Base-by-base conservation (phyloP, 2,329 filamentous ascomycete species). In the Dactylellina haptotyla region DNA sequence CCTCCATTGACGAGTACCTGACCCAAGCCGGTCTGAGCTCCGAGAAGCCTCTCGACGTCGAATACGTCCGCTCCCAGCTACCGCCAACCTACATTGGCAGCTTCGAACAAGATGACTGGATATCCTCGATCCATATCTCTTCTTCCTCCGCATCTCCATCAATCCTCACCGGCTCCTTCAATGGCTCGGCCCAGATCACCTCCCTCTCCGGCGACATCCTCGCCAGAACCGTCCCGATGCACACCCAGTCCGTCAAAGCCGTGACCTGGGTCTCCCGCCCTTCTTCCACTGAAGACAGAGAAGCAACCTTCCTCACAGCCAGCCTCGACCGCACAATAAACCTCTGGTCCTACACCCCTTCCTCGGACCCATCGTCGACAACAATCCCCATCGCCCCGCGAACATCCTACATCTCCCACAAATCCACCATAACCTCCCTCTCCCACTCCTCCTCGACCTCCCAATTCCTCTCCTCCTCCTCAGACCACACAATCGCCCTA, bases 71-170 rank as follows among this genome's bases (percentile, higher is more conserved):
- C 78, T 95, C 93, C 75, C 84, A 97, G 77, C 88, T 97, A 72
- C 95, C 95, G 5, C 95, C 95, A 16, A 85, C 91, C 34, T 94
- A 95, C 80, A 89, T 96, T 77, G 90, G 93, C 10, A 95, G 91
- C 79, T 99, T 97, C 80, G 90, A 97, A 83, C 94, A 99, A 81
- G 93, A 99, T 79, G 95, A 98, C 81, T 99, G 95, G 95, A 91
- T 99, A 53, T 92, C 91, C 80, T 87, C 87, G 25, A 88, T 98
- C 25, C 93, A 82, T 12, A 87, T 85, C 10, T 90, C 90, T 1
- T 82, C 83, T 4, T 87, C 20, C 87, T 89, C 76, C 88, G n/a
- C n/a, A n/a, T 91, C 78, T 84, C 91, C 75, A 12, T 32, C 50
- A 12, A 89, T 98, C 72, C 83, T 97, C n/a, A 96, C 92, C n/a